Evolutionary conservation across 2,329 filamentous ascomycete genomes (phyloP), one percentile per base, ranked within the genome.

Genomic region (Phialophora chinensis): DNA sequence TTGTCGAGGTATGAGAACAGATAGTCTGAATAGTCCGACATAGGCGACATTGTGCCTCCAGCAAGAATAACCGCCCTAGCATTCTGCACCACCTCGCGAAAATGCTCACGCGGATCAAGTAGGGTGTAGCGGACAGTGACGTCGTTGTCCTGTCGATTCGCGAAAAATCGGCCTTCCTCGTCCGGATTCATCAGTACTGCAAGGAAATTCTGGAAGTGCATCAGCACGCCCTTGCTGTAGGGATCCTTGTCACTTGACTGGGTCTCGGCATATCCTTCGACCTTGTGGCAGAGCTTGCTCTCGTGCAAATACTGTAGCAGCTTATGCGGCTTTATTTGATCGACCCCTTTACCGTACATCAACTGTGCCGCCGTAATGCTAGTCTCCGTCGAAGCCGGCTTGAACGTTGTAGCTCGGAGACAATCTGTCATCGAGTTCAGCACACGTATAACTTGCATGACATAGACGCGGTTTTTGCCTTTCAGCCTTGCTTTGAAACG

Each of bases 41-140:
- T 96, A 78, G 95, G 95, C 2, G 95, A 96, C 95, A 99, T 98
- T 29, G 95, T 99, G 25, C 95, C 95, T 65, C 95, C 95, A 0
- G 93, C 95, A 3, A 99, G 82, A 50, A 99, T 90, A 3, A 99
- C 91, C 1, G 94, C 91, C 65, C 93, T 86, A 0, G 95, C 92
- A 68, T 91, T 88, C 33, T 91, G 88, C 1, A 94, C 92, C 60
- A 98, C 90, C 11, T 93, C 91, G 7, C 90, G 90, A 78, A 99
- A 98, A 71, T 96, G 92, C 73, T 94, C 89, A 0, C 93, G 93
- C 0, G 95, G 94, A 35, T 97, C 95, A 0, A 99, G 86, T 4
- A 99, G 85, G 72, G 97, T 87, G 76, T 97, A 99, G 52, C 89
- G 92, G 12, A 98, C 80, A 25, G 85, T 82, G 20, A 92, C 82